Conservation (phyloP, 176 grass and related monocot species). For the Otatea glauca region DNA sequence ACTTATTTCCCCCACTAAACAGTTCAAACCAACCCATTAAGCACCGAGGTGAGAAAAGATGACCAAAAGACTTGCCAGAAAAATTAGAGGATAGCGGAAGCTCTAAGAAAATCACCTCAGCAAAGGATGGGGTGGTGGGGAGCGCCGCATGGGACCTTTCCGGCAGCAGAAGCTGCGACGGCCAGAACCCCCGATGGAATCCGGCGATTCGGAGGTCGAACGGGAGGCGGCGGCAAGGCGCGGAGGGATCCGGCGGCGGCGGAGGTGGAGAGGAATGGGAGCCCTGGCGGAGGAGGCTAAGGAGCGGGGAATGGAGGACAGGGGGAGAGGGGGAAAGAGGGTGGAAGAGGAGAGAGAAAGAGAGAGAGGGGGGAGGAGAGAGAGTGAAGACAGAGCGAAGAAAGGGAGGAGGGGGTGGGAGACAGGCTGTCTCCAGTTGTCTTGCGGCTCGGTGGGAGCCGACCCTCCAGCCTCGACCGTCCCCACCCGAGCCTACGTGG, state of each 20-base stretch:
- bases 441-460: slow-evolving; percentile 56
- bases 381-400: slow-evolving; percentile 43
- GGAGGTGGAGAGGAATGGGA: slow-evolving; percentile 19
- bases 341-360: slow-evolving; percentile 27
- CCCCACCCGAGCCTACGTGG: slow-evolving; percentile 67
- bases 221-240: slow-evolving; percentile 11
- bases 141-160: slow-evolving; percentile 37
- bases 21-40: slow-evolving; percentile 27
- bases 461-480: slow-evolving; percentile 42
- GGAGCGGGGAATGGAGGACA: slow-evolving; percentile 27
- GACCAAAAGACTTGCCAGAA: slow-evolving; percentile 21
- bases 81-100: not conserved
- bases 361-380: not conserved
- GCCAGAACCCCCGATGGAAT: slow-evolving; percentile 22
- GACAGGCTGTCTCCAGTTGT: slow-evolving; percentile 97
- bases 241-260: slow-evolving; percentile 54
- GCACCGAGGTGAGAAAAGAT: slow-evolving; percentile 23
- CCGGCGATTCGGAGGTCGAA: slow-evolving; percentile 43
- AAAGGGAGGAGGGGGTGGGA: slow-evolving; percentile 62
- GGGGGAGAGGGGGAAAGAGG: not conserved
- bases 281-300: slow-evolving; percentile 36
- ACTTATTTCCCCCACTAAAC: slow-evolving; percentile 6
- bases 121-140: slow-evolving; percentile 26
- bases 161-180: slow-evolving; percentile 22
- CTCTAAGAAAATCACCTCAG: slow-evolving; percentile 43